These are phyloP conservation scores for Arabidopsis arenosa DNA, from an alignment of 345 rosid genomes.

Conservation along the genomic window DNA sequence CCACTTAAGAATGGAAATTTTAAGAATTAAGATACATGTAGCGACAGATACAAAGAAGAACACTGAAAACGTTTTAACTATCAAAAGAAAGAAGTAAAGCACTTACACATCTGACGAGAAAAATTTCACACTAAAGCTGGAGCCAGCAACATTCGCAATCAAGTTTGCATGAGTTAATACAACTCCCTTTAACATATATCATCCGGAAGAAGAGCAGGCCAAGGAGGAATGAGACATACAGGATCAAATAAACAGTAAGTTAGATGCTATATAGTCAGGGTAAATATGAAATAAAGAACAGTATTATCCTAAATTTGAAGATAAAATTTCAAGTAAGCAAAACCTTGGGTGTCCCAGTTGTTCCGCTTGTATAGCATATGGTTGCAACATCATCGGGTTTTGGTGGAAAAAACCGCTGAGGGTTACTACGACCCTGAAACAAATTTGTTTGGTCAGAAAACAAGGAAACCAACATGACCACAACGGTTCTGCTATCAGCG, in stretches of 20 bases:
- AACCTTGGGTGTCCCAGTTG: slow-evolving; percentile 99
- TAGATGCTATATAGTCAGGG: slow-evolving; percentile 34
- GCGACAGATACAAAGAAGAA: not conserved
- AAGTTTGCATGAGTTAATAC: slow-evolving; percentile 84
- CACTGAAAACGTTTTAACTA: not conserved
- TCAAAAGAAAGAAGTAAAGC: slow-evolving; percentile 20
- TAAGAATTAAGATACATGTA: slow-evolving; percentile 11
- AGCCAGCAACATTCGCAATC: slow-evolving; percentile 87
- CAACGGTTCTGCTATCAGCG: slow-evolving; percentile 24
- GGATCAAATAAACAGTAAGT: slow-evolving; percentile 19
- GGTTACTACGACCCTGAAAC: slow-evolving; percentile 69
- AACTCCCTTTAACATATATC: slow-evolving; percentile 67
- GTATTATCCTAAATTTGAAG: slow-evolving; percentile 6
- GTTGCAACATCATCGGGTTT: slow-evolving; percentile 91
- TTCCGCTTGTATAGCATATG: slow-evolving; percentile 97
- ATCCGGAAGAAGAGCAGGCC: slow-evolving; percentile 33
- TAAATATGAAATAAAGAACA: slow-evolving; percentile 7
- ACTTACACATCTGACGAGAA: slow-evolving; percentile 90
- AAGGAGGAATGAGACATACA: slow-evolving; percentile 36
- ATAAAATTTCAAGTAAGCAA: slow-evolving; percentile 16
- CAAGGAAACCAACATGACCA: slow-evolving; percentile 32
- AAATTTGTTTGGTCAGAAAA: slow-evolving; percentile 32
- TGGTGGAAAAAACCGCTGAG: slow-evolving; percentile 72
- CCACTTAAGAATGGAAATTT: not conserved
- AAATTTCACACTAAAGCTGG: slow-evolving; percentile 51